A percentile compares a stretch with the other conserved stretches of the same genome.
These are phyloP conservation scores for Ampelocalamus luodianensis DNA, from an alignment of 176 grass and related monocot species.

Conservation along the genomic window DNA sequence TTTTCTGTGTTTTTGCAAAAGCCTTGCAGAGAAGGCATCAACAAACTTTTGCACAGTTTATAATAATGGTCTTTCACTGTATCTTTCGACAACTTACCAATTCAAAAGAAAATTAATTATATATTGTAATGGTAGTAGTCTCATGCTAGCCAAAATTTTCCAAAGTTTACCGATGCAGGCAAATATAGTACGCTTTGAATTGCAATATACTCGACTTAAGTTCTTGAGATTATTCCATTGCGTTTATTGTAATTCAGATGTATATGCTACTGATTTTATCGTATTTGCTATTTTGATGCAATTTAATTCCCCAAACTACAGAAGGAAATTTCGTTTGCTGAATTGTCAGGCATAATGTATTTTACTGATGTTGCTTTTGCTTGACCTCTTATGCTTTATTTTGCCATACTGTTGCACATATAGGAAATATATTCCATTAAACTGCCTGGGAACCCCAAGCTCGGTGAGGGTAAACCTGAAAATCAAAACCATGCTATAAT, in stretches of 20 bases:
- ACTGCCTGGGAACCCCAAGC: conserved; percentile 91
- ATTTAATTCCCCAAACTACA: background rate
- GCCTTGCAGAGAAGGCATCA: background rate
- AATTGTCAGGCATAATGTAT: conserved; percentile 12
- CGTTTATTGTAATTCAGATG: background rate
- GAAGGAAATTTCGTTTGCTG: background rate
- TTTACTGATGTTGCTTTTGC: conserved; percentile 36
- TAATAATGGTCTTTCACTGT: background rate
- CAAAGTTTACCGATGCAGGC: background rate
- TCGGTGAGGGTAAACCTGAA: conserved; percentile 98
- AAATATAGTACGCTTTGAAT: background rate
- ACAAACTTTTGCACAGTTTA: background rate
- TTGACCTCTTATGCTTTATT: conserved; percentile 34
- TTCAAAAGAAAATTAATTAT: background rate
- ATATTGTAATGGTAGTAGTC: background rate
- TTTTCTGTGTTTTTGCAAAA: background rate
- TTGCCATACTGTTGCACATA: conserved; percentile 30
- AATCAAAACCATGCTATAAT: conserved; percentile 99
- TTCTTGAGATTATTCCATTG: background rate
- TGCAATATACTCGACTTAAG: background rate
- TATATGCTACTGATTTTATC: background rate
- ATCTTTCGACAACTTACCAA: background rate
- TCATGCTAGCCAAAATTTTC: background rate
- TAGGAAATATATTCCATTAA: conserved; percentile 98
- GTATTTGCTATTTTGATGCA: background rate